A percentile compares a stretch with the other conserved stretches of the same genome.
Evolutionary conservation across 345 rosid species (phyloP).

Genomic region (Arabis hirsuta): DNA sequence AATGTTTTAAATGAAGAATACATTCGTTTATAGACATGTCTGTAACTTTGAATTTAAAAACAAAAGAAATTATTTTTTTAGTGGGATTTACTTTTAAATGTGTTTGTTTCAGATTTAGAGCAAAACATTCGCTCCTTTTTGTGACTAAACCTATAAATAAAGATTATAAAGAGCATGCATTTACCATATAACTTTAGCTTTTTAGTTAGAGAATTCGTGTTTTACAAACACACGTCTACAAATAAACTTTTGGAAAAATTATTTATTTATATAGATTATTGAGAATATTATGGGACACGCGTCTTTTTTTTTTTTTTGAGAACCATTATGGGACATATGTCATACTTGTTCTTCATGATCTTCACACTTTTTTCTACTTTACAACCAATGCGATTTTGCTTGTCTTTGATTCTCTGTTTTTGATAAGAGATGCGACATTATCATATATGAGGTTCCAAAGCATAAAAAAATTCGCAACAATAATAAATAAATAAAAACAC

Average conservation of each 20-base stretch:
- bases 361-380: conserved; percentile 22
- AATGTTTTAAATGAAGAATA: no score
- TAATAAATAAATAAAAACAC: not conserved
- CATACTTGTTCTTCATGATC: conserved; percentile 28
- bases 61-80: no score
- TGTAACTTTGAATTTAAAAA: no score
- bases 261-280: not conserved
- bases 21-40: no score
- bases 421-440: not conserved
- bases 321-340: conserved; percentile 18
- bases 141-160: no score
- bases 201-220: no score
- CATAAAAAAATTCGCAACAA: not conserved
- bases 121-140: no score
- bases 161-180: no score
- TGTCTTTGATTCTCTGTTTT: conserved; percentile 18
- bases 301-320: not conserved
- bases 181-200: no score
- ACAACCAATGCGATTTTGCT: conserved; percentile 7
- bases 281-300: conserved; percentile 8
- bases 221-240: conserved; percentile 8
- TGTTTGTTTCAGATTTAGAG: no score
- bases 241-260: not conserved
- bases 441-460: not conserved
- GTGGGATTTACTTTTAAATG: no score